phyloP scores from a whole-genome alignment of 1,139 yeast genomes.

The Kurtzmaniella quercitrusa region DNA sequence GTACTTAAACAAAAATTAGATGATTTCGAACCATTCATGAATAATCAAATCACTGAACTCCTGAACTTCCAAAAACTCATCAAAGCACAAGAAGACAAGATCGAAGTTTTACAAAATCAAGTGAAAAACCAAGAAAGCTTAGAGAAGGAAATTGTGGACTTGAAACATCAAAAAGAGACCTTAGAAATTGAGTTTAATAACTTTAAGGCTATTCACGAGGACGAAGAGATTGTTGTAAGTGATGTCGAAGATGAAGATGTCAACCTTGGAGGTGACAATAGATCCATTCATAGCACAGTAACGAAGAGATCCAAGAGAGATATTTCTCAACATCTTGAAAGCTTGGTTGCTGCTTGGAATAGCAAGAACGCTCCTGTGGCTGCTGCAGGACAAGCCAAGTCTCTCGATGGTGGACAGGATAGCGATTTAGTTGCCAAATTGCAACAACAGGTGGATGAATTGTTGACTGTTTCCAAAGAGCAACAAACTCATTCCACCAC shows the following conservation, averaged over 20 bases:
- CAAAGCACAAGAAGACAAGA: slow-evolving; percentile 48
- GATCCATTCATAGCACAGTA: slow-evolving; percentile 26
- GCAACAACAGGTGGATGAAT: slow-evolving; percentile 47
- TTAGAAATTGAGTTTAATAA: slow-evolving; percentile 44
- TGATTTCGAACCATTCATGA: slow-evolving; percentile 53
- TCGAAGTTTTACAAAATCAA: slow-evolving; percentile 36
- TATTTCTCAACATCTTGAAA: slow-evolving; percentile 37
- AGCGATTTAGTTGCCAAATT: slow-evolving; percentile 31
- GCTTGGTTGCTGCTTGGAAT: slow-evolving; percentile 36
- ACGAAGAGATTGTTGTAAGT: slow-evolving; percentile 21
- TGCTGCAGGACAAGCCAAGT: slow-evolving; percentile 5
- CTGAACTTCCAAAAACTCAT: slow-evolving; percentile 52
- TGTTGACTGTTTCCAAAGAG: slow-evolving; percentile 35
- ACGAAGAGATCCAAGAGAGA: slow-evolving; percentile 26
- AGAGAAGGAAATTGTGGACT: slow-evolving; percentile 43
- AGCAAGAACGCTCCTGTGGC: slow-evolving; percentile 7
- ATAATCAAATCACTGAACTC: slow-evolving; percentile 51
- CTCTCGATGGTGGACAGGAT: slow-evolving; percentile 11
- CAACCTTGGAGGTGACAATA: slow-evolving; percentile 12
- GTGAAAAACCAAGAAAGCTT: slow-evolving; percentile 43
- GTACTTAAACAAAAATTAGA: slow-evolving; percentile 34
- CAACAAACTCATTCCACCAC: slow-evolving; percentile 29
- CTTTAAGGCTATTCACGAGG: slow-evolving; percentile 33
- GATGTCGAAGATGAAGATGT: slow-evolving; percentile 23
- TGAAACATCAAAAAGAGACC: slow-evolving; percentile 43